Evolutionary conservation across 2,329 filamentous ascomycete species (phyloP), one percentile per base, ranked within the genome.

Genomic region (Ophiostoma australiae): DNA sequence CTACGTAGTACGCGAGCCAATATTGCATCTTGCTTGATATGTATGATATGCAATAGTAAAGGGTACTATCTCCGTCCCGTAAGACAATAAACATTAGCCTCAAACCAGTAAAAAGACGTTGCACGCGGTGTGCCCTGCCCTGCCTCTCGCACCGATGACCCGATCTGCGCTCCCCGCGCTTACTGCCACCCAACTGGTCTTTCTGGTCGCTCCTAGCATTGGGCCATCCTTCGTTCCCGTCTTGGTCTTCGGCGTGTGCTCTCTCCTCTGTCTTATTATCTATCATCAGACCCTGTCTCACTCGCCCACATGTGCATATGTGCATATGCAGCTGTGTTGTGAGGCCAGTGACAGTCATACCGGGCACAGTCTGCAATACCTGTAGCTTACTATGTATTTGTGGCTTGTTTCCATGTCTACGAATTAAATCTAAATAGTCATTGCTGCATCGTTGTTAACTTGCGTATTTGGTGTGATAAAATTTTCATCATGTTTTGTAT

Each of bases 91-190:
- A 48, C 20, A 48, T 48, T 20, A n/a, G 20, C 17, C 6, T 48
- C 6, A 20, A 39, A 7, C 20, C 1, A 6, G 13, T 39, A 20
- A 3, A n/a, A 7, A 55, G n/a, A 55, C 48, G 5, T 58, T 27
- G 52, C 52, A 17, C 52, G 52, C n/a, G 23, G 52, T 20, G 15
- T 48, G 41, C 15, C 44, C 44, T 48, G 20, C 52, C 52, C 52
- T 27, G 48, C 8, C 48, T 48, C 44, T 58, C n/a, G 8, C 52
- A 27, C n/a, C 52, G 27, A 58, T 58, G 52, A 58, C 52, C n/a
- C 10, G 52, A 58, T 58, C n/a, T 58, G 52, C 52, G 52, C 52
- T 58, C 52, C 52, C 52, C 52, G n/a, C 23, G 52, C 52, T 58
- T 58, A 13, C 52, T 27, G 52, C 15, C 48, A 23, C n/a, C 20